phyloP scores from a whole-genome alignment of 441 rosid genomes.

The Metrosideros polymorpha region DNA sequence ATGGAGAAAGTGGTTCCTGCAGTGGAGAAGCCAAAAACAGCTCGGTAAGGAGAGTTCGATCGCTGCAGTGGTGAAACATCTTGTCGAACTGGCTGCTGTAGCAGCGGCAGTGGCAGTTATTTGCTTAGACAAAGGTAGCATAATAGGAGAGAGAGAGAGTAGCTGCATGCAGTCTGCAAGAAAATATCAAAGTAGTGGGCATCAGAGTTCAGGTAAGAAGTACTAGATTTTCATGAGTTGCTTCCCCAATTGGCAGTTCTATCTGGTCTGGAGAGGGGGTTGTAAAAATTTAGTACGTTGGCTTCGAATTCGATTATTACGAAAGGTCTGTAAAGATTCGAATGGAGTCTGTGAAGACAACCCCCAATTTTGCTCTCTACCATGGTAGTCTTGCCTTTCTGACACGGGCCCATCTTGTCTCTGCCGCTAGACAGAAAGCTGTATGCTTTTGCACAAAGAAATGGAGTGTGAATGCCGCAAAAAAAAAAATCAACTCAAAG shows the following conservation, averaged over 20 bases:
- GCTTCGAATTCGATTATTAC: neutral
- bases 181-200: neutral
- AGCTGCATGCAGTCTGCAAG: neutral
- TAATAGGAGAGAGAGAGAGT: neutral
- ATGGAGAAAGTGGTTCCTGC: slow-evolving; percentile 59
- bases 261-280: neutral
- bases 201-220: neutral
- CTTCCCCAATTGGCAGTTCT: neutral
- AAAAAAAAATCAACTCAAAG: neutral
- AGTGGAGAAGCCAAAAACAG: slow-evolving; percentile 37
- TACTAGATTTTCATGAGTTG: neutral
- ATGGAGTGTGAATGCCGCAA: neutral
- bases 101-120: neutral
- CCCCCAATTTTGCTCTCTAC: neutral
- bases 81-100: neutral
- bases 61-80: slow-evolving; percentile 33
- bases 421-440: neutral
- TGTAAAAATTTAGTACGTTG: neutral
- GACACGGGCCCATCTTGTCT: neutral
- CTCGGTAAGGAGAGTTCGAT: slow-evolving; percentile 37
- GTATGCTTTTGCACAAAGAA: neutral
- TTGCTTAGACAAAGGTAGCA: neutral
- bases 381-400: neutral
- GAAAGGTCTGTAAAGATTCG: neutral
- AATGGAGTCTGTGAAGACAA: neutral